Evolutionary conservation across 1,139 yeast genomes (phyloP).

Genomic region (Torulaspora pretoriensis): DNA sequence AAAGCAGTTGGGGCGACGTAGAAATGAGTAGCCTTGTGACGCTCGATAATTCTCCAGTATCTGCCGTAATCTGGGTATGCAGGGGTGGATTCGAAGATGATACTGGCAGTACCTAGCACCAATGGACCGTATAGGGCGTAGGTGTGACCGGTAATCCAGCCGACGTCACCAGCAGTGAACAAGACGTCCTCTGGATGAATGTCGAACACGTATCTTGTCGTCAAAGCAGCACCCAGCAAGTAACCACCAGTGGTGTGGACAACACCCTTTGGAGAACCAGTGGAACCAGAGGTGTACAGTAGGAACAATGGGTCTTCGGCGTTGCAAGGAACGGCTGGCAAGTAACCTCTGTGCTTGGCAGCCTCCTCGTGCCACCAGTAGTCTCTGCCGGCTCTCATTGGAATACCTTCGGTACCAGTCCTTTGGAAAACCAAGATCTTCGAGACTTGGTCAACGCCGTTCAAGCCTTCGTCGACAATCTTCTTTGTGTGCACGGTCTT

Average conservation of each 20-base stretch:
- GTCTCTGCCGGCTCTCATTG: constrained; percentile 81
- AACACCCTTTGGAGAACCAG: constrained; percentile 98
- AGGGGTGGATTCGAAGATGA: constrained; percentile 96
- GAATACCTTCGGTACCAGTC: constrained; percentile 56
- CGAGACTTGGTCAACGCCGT: constrained; percentile 71
- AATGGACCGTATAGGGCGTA: constrained; percentile 95
- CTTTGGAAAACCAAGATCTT: constrained; percentile 84
- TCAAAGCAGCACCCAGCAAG: constrained; percentile 88
- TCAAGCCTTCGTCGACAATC: constrained; percentile 90
- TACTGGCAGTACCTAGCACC: constrained; percentile 80
- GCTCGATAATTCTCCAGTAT: constrained; percentile 94
- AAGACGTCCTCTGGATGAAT: constrained; percentile 81
- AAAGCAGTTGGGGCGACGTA: constrained; percentile 98
- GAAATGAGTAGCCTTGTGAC: constrained; percentile 92
- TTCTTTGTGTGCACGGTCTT: constrained; percentile 75
- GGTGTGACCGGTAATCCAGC: constrained; percentile 99
- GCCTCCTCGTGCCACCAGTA: constrained; percentile 90
- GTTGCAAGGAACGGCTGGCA: constrained; percentile 82
- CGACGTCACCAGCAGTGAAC: constrained; percentile 98
- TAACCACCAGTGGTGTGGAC: constrained; percentile 94
- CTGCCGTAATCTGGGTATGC: constrained; percentile 96
- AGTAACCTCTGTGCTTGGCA: constrained; percentile 74
- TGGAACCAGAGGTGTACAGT: constrained; percentile 92
- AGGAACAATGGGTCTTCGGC: constrained; percentile 90
- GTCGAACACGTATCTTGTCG: constrained; percentile 91